phyloP scores from a whole-genome alignment of 805 yeast species.

The Wickerhamomyces chaumierensis region DNA sequence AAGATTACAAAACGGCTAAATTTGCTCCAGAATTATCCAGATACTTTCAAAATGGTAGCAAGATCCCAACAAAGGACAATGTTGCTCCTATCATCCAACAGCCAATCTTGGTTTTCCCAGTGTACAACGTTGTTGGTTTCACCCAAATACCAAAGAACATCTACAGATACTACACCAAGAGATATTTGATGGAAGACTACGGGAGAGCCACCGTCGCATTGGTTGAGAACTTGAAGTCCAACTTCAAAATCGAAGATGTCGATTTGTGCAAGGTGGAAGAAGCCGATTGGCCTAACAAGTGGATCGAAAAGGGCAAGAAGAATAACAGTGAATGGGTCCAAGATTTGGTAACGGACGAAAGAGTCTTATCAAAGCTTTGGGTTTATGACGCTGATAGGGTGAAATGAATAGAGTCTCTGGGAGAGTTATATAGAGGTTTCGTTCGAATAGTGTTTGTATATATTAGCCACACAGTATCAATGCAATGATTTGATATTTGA shows the following conservation, averaged over 20 bases:
- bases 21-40: constrained; percentile 36
- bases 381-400: constrained; percentile 26
- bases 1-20: constrained; percentile 40
- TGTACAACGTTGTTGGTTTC: constrained; percentile 75
- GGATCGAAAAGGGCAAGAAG: constrained; percentile 70
- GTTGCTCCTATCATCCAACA: constrained; percentile 60
- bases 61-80: constrained; percentile 19
- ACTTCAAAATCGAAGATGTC: constrained; percentile 34
- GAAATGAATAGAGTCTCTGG: neutral
- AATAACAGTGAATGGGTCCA: constrained; percentile 83
- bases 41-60: constrained; percentile 11
- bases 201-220: constrained; percentile 42
- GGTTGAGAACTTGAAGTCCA: constrained; percentile 35
- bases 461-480: neutral
- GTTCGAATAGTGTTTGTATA: neutral
- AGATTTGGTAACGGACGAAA: constrained; percentile 57
- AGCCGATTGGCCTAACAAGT: constrained; percentile 73
- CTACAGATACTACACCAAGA: constrained; percentile 64
- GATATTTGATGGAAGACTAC: constrained; percentile 58
- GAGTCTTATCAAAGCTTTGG: constrained; percentile 44
- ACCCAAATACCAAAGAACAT: constrained; percentile 64
- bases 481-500: no score
- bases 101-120: constrained; percentile 66
- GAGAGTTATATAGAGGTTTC: neutral
- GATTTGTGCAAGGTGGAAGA: constrained; percentile 50